Base-by-base conservation (phyloP, 139 green algal species). In the Desmodesmus armatus region DNA sequence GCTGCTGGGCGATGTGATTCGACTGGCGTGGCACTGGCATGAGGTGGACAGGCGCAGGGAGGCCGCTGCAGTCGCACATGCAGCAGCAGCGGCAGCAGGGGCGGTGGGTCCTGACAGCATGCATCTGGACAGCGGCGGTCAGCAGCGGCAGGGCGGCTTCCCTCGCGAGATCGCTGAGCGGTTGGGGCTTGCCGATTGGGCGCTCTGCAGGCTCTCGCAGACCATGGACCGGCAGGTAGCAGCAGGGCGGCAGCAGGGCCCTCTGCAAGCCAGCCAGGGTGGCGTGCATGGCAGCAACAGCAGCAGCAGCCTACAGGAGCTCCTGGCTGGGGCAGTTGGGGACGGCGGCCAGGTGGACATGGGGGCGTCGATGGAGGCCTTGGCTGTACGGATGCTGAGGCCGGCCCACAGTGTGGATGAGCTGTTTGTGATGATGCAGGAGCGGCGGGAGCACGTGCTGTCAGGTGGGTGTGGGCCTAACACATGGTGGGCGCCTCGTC, bases 1-100 rank as follows among this genome's bases (percentile, higher is more conserved):
- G 66, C 35, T 55, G 44, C 43, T 85, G 43, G 66, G 41, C 17
- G 80, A 85, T 43, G 31, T 85, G 13, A 66, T 79, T 44, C 80
- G 63, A 5, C 37, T 85, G 33, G 47, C 41, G 3, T 21, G 13
- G n/a, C n/a, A n/a, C n/a, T n/a, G n/a, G 15, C 51, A 78, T 44
- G 65, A 79, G 40, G 66, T 62, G 35, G 78, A 84, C 5, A 35
- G 35, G 74, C 29, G 5, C 23, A 33, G n/a, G 41, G 23, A 60
- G 41, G 21, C 17, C 7, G 25, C 71, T 33, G 43, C 23, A 31
- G 43, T 23, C 43, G 71, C 41, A 79, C 5, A 6, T 35, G 3
- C 37, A 39, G 43, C n/a, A 25, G 31, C 49, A 29, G 6, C 17
- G 19, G 43, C 65, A 29, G 65, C 27, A n/a, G n/a, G n/a, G n/a